Conservation (phyloP, 2,329 filamentous ascomycete species). For the Plectosphaerella plurivora region DNA sequence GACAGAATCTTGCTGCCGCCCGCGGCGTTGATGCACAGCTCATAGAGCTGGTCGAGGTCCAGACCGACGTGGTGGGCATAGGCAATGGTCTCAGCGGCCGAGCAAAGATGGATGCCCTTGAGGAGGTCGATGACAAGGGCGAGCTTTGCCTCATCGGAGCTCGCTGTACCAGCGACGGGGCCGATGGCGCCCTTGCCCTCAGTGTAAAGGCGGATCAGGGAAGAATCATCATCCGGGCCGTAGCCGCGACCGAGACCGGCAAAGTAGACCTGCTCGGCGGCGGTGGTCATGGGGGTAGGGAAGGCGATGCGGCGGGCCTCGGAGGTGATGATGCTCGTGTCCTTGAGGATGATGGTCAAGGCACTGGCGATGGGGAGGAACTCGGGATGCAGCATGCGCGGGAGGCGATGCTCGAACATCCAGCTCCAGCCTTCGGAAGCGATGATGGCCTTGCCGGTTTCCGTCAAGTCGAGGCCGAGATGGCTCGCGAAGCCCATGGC, state of each 20-base stretch:
- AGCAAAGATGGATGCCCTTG: slow-evolving; percentile 37
- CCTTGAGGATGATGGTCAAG: slow-evolving; percentile 28
- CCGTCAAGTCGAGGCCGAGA: slow-evolving; percentile 44
- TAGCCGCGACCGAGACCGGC: slow-evolving; percentile 53
- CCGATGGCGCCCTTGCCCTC: slow-evolving; percentile 29
- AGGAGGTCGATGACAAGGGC: slow-evolving; percentile 32
- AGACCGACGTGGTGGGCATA: slow-evolving; percentile 35
- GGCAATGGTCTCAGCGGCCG: slow-evolving; percentile 36
- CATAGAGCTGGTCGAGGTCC: slow-evolving; percentile 39
- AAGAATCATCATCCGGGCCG: slow-evolving; percentile 38
- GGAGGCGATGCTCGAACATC: slow-evolving; percentile 58
- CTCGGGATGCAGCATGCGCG: slow-evolving; percentile 41
- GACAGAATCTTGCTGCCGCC: slow-evolving; percentile 36
- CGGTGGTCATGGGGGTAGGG: slow-evolving; percentile 54
- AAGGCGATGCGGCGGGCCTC: slow-evolving; percentile 55
- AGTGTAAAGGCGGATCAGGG: slow-evolving; percentile 36
- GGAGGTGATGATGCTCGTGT: slow-evolving; percentile 50
- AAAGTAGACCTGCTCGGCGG: slow-evolving; percentile 63
- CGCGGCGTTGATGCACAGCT: slow-evolving; percentile 40
- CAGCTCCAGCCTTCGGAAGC: slow-evolving; percentile 49
- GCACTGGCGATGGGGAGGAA: slow-evolving; percentile 49
- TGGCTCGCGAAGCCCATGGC: slow-evolving; percentile 55
- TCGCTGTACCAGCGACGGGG: slow-evolving; percentile 17
- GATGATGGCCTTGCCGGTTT: slow-evolving; percentile 37
- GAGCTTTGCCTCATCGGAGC: slow-evolving; percentile 29